These are phyloP conservation scores for Acaromyces ingoldii DNA, from an alignment of 1,284 basidiomycete genomes.

Conservation along the genomic window DNA sequence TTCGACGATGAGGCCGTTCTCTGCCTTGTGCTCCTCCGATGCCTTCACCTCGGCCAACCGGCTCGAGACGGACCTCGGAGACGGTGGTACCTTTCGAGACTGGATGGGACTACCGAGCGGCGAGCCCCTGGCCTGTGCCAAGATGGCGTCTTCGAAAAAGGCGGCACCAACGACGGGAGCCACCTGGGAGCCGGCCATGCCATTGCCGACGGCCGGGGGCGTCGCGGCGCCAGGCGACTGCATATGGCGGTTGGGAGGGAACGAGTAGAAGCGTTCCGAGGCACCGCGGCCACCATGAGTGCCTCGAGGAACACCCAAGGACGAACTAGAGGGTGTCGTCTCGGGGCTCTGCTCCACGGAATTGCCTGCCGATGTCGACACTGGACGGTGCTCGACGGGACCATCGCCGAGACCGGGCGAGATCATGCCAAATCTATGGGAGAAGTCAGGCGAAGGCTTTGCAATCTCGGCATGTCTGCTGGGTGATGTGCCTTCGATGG, in stretches of 20 bases:
- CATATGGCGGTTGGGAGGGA: conserved; percentile 24
- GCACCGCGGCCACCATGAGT: conserved; percentile 5
- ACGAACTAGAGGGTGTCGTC: conserved; percentile 10
- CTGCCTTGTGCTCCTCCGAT: too few species aligned
- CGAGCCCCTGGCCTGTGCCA: too few species aligned
- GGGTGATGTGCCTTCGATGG: too few species aligned
- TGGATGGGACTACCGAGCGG: too few species aligned
- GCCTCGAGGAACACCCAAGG: conserved; percentile 4
- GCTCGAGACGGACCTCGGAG: too few species aligned
- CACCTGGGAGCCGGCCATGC: not conserved
- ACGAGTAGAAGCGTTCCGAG: conserved; percentile 28
- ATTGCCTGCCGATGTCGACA: conserved; percentile 7
- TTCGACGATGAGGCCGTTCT: conserved; percentile 23
- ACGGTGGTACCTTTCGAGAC: too few species aligned
- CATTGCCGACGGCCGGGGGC: not conserved
- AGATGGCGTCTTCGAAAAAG: too few species aligned
- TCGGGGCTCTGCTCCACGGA: conserved; percentile 21
- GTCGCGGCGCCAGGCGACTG: conserved; percentile 14
- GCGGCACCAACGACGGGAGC: too few species aligned
- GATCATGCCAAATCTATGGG: conserved; percentile 34
- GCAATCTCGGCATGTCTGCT: conserved; percentile 1
- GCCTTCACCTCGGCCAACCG: too few species aligned
- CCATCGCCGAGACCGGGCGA: conserved; percentile 33
- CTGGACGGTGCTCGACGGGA: conserved; percentile 28
- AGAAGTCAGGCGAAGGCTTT: conserved; percentile 23